Evolutionary conservation across 1,284 basidiomycete species (phyloP), one percentile per base, ranked within the genome.

Genomic region (Cutaneotrichosporon cutaneum): DNA sequence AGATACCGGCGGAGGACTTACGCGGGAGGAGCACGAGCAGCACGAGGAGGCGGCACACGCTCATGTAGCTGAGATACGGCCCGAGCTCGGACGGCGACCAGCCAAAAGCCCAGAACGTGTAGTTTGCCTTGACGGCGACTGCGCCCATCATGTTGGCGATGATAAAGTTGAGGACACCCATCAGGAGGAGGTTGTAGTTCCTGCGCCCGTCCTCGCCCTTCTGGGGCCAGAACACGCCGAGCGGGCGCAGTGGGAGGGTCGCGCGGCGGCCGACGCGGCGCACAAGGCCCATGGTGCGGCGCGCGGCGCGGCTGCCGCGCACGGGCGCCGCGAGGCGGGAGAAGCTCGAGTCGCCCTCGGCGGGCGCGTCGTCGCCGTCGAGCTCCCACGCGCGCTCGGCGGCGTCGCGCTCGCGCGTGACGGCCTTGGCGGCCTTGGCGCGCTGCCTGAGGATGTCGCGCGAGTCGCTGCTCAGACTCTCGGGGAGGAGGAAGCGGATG

Each of bases 11-110:
- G 14, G 3, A 8, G n/a, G 22, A 74, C 78, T 70, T 36, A 79
- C 79, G 24, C 13, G 92, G 92, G 9, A 92, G 77, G 27, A 90
- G 64, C 4, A 86, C 61, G 1, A 87, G 81, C 61, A 93, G 80
- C 62, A 85, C 84, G 1, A 85, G 21, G 1, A 88, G 87, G 7
- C 90, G 83, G 2, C 82, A 77, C 21, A 82, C 80, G n/a, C 87
- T 86, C 16, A 87, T 72, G 7, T 85, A 65, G 58, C 86, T 89
- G 56, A 92, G 76, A 80, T 84, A 92, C 66, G 92, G 92, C 9
- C 90, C 90, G 14, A 90, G 77, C 88, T 92, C 56, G 8, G 89
- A 85, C 5, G 88, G 83, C n/a, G 80, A 83, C 91, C 90, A 94
- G 0, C 83, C 82, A 71, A 88, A 93, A 2, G 78, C 82, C 8